Conservation (phyloP, 805 yeast genomes). For the Isabelozyma rhagii region DNA sequence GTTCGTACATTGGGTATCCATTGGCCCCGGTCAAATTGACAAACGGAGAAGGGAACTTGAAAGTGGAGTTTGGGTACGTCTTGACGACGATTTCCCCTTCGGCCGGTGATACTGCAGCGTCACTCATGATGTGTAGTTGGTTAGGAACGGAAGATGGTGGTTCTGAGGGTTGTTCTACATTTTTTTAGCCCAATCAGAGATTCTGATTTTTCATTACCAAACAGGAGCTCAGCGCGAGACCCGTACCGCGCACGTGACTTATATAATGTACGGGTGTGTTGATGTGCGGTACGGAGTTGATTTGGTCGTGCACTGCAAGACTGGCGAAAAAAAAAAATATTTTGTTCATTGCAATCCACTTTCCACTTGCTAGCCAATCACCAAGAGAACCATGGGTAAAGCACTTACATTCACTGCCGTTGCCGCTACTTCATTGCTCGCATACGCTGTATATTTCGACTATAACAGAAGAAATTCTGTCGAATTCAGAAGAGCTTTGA, state of each 20-base stretch:
- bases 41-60: slow-evolving; percentile 42
- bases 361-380: background rate
- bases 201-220: slow-evolving; percentile 1
- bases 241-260: background rate
- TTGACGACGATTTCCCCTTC: background rate
- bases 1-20: slow-evolving; percentile 48
- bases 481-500: slow-evolving; percentile 76
- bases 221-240: background rate
- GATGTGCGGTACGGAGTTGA: background rate
- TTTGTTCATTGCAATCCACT: background rate
- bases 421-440: slow-evolving; percentile 55
- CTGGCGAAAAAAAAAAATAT: background rate
- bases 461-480: slow-evolving; percentile 81
- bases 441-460: slow-evolving; percentile 88
- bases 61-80: slow-evolving; percentile 33
- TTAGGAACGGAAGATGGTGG: slow-evolving; percentile 1
- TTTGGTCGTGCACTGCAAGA: background rate
- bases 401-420: slow-evolving; percentile 34
- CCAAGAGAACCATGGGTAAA: slow-evolving; percentile 20
- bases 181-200: slow-evolving; percentile 8
- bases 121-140: slow-evolving; percentile 14
- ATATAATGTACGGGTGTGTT: background rate
- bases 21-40: slow-evolving; percentile 33
- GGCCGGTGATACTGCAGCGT: slow-evolving; percentile 4
- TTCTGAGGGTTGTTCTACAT: background rate